phyloP scores from a whole-genome alignment of 306 rosid species.

The Vigna trinervia region DNA sequence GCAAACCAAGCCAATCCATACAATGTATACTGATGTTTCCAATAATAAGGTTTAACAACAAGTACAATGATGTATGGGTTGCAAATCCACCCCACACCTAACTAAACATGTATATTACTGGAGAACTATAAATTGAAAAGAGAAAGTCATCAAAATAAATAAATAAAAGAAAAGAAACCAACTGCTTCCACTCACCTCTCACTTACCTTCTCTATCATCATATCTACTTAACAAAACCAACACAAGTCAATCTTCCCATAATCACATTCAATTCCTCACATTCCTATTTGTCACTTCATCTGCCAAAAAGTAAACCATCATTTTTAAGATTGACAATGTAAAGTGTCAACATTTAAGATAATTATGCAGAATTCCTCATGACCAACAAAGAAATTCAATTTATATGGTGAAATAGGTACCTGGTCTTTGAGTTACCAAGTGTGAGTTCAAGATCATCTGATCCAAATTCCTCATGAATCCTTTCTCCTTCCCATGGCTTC shows the following conservation, averaged over 20 bases:
- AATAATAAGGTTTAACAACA: slow-evolving; percentile 49
- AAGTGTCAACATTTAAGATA: background rate
- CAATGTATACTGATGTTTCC: slow-evolving; percentile 47
- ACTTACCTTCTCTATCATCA: slow-evolving; percentile 37
- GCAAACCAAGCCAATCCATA: slow-evolving; percentile 57
- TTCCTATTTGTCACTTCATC: slow-evolving; percentile 53
- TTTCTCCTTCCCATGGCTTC: slow-evolving; percentile 98
- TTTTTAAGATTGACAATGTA: background rate
- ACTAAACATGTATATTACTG: slow-evolving; percentile 50
- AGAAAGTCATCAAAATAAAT: background rate
- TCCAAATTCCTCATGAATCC: slow-evolving; percentile 87
- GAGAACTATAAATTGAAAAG: slow-evolving; percentile 21
- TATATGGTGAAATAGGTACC: slow-evolving; percentile 49
- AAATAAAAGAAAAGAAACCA: slow-evolving; percentile 42
- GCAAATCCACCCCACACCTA: slow-evolving; percentile 55
- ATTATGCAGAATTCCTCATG: too few species aligned
- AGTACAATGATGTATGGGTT: slow-evolving; percentile 49
- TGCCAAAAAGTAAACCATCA: slow-evolving; percentile 41
- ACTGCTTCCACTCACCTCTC: slow-evolving; percentile 49
- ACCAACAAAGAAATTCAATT: background rate
- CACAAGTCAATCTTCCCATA: slow-evolving; percentile 41
- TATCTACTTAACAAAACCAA: slow-evolving; percentile 38
- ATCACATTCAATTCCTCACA: slow-evolving; percentile 35
- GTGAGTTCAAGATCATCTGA: slow-evolving; percentile 96
- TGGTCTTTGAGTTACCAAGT: slow-evolving; percentile 90